Evolutionary conservation across 306 rosid species (phyloP).

Genomic region (Dryas octopetala): DNA sequence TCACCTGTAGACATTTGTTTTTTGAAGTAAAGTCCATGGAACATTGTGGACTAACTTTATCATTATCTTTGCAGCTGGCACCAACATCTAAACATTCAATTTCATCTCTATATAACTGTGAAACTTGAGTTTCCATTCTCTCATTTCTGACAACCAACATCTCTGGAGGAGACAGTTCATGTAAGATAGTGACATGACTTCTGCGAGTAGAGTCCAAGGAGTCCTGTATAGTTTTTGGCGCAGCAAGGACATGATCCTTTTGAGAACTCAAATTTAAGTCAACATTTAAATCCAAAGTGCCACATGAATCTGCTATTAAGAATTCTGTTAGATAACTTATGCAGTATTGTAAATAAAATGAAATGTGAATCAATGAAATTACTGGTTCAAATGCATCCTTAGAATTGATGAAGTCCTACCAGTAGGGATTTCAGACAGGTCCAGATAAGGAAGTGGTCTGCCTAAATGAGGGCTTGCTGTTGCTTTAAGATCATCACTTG

Average conservation of each 20-base stretch:
- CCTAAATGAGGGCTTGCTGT: constrained; percentile 11
- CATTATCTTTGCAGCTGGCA: constrained; percentile 22
- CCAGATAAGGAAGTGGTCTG: constrained; percentile 33
- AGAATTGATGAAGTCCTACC: constrained; percentile 34
- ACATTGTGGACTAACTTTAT: constrained; percentile 13
- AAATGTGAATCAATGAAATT: constrained; percentile 2
- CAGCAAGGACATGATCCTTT: constrained; percentile 33
- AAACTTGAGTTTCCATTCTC: constrained; percentile 19
- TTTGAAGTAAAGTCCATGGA: background rate
- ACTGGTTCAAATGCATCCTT: background rate
- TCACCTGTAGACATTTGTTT: constrained; percentile 22
- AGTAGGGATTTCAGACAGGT: constrained; percentile 34
- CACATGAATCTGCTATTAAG: constrained; percentile 34
- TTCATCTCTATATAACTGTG: constrained; percentile 27
- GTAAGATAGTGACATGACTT: constrained; percentile 36
- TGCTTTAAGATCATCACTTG: constrained; percentile 20
- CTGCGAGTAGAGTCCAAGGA: constrained; percentile 43
- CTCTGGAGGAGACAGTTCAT: constrained; percentile 37
- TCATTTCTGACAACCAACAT: constrained; percentile 20
- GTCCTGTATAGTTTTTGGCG: constrained; percentile 22
- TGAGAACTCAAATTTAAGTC: constrained; percentile 40
- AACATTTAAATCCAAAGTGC: constrained; percentile 30
- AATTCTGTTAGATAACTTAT: constrained; percentile 22
- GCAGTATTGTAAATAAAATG: constrained; percentile 4
- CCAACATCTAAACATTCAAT: constrained; percentile 22